phyloP scores from a whole-genome alignment of 306 rosid genomes.

The Glycine soja region DNA sequence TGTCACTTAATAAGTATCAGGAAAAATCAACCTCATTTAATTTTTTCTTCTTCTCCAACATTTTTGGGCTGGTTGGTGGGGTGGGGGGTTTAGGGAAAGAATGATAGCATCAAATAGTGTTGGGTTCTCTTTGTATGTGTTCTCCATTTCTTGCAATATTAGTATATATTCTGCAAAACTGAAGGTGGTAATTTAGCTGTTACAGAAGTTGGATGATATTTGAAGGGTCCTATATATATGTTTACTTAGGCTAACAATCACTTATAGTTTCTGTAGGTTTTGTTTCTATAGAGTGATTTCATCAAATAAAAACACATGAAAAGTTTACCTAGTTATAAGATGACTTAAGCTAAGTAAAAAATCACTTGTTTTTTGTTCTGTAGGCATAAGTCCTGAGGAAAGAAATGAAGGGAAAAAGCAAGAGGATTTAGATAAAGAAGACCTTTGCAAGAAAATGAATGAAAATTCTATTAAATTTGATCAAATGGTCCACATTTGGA shows the following conservation, averaged over 20 bases:
- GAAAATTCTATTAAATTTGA: not conserved
- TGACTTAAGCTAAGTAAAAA: constrained; percentile 2
- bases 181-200: constrained; percentile 12
- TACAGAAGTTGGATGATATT: constrained; percentile 21
- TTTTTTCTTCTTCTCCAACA: not conserved
- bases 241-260: constrained; percentile 5
- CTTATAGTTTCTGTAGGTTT: not conserved
- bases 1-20: not conserved
- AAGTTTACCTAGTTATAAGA: constrained; percentile 17
- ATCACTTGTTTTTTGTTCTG: constrained; percentile 14
- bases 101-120: not conserved
- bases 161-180: constrained; percentile 1
- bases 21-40: not conserved
- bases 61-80: not conserved
- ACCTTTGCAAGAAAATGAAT: constrained; percentile 18
- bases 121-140: not conserved
- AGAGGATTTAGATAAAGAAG: constrained; percentile 31
- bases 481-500: constrained; percentile 2
- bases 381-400: constrained; percentile 18
- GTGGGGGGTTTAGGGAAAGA: constrained; percentile 1
- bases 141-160: not conserved
- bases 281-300: constrained; percentile 9
- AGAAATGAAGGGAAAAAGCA: not conserved
- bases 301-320: not conserved
- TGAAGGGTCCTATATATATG: not conserved